Base-by-base conservation (phyloP, 768 basidiomycete genomes). In the Roridomyces roridus region DNA sequence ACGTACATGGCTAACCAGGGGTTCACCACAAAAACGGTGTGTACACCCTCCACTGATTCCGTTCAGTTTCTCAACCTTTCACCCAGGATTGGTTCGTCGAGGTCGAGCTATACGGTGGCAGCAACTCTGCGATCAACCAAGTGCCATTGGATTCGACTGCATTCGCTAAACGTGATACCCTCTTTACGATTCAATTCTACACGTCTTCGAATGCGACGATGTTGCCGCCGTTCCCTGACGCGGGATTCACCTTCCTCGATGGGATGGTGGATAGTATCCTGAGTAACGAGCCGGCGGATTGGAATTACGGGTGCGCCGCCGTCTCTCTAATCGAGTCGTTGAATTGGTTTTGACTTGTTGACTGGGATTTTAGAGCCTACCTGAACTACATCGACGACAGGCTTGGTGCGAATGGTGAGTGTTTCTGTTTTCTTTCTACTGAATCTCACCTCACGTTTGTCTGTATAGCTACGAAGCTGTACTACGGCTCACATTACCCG, bases 381-480 rank as follows among this genome's bases (percentile, higher is more conserved):
- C 56, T 70, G 4, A 77, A 78, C 59, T 80, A 80, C 58, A 67
- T 75, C 23, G 79, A 80, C 36, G 67, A 73, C 55, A 63, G 61
- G 46, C 63, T 75, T 28, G 29, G 29, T 34, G 50, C 51, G 45
- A 62, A 77, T 60, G 71, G 75, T 79, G 46, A 55, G 69, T 52
- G 43, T 54, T 54, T 21, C 31, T 44, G 36, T 46, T 42, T 43
- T 47, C 39, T 2, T 54, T 46, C 52, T 35, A 45, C 52, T 23
- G 42, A 17, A 7, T 37, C 24, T 21, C 26, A 36, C 34, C 31
- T 51, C 36, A 44, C n/a, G n/a, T n/a, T n/a, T 34, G 35, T 36
- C 40, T 39, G 29, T 29, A 34, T 29, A 50, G 55, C 55, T 40
- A 18, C 54, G 34, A 55, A 55, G 17, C 25, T 56, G 15, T 56